Base-by-base conservation (phyloP, 306 rosid genomes). In the Psophocarpus tetragonolobus region DNA sequence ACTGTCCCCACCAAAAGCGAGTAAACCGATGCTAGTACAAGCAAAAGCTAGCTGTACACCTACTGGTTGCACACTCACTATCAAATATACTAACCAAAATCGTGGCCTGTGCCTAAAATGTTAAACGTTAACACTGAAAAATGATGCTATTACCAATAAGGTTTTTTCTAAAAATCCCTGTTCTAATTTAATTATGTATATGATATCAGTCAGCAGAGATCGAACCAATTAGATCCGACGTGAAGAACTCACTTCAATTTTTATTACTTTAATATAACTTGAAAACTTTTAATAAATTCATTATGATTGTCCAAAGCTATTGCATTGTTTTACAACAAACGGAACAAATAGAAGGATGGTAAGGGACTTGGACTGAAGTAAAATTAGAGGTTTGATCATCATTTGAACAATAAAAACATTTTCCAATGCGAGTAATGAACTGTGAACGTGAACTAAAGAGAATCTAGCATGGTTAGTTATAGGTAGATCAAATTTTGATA, bases 161-260 rank as follows among this genome's bases (percentile, higher is more conserved):
- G 51, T 32, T 64, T 41, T 62, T n/a, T 7, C 44, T 32, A n/a
- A 5, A 26, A 17, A 61, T 30, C 45, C 30, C 60, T 10, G 33
- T 41, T 38, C 18, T 6, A 5, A 64, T 20, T 39, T 6, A 5
- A 64, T 20, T 39, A 30, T 0, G 60, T 8, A 17, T 44, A 27
- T 47, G 36, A 50, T 48, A 11, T 13, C 15, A 29, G 42, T 24
- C 30, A 69, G 1, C 45, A 33, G 26, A 69, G n/a, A 70, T 30
- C 38, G 50, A 70, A 79, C 32, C 54, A 36, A 71, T 51, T 61
- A 79, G 2, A 48, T 47, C 56, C 72, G 36, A 24, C 47, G 58
- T 45, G 39, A 56, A 56, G 56, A 36, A 3, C 56, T 39, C 70
- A 78, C 38, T 57, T 57, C 41, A 42, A 30, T 13, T 41, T 4